Evolutionary conservation across 768 basidiomycete species (phyloP), one percentile per base, ranked within the genome.

Genomic region (Kwoniella dendrophila): DNA sequence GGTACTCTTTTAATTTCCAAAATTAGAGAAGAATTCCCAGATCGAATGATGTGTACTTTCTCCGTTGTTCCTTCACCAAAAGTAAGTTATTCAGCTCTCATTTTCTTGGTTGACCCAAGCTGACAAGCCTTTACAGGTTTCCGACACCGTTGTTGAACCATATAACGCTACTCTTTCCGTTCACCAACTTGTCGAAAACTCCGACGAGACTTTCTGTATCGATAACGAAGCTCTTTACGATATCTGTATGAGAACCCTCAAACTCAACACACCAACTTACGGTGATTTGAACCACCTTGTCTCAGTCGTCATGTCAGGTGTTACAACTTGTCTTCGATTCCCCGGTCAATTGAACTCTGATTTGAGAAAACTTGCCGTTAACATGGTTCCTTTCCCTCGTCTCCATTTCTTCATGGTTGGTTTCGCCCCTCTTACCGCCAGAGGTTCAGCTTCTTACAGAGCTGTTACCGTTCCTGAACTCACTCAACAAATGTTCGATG

Each of bases 1-100:
- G 96, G 96, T 81, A 97, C 96, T 47, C 89, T 99, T 56, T 82
- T 99, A 69, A 96, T 99, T 80, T 97, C 94, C 70, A 99, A 99
- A 84, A 96, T 99, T 79, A 87, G 95, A 68, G 94, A 97, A 81
- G 95, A 99, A 79, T 99, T 91, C 82, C 96, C 95, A 69, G 96
- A 99, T 81, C 85, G 96, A 59, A 99, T 99, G 95, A 97, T 98
- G 95, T 92, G 91, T 80, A 98, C 96, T 64, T 99, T 95, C 84
- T 98, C 96, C 58, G 95, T 99, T 74, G 91, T 98, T 16, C 95
- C 95, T 30, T 89, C 87, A 81, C 93, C 95, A 59, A 95, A 95
- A 80, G 94, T 81, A 29, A 53, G 72, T 59, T n/a, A 32, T n/a
- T 43, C 41, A 32, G 22, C 24, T 48, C 40, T 16, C 8, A n/a